Evolutionary conservation across 176 grass and related monocot genomes (phyloP), one percentile per base, ranked within the genome.

Genomic region (Bothriochloa decipiens): DNA sequence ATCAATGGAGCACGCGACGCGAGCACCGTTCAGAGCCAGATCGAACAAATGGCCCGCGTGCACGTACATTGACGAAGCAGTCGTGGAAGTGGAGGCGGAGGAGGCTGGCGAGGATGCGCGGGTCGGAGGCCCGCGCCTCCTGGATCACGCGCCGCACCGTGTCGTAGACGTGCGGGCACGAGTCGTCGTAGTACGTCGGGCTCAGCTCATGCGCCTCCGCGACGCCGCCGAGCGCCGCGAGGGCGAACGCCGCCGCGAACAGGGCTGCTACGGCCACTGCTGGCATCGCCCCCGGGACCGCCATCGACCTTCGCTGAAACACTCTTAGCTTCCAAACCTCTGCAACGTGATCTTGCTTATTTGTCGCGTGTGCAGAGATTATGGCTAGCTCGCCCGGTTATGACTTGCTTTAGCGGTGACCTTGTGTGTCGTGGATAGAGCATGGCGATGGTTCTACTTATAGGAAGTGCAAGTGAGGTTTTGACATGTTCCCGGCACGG

Each of bases 21-120:
- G n/a, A n/a, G 4, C 73, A 61, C 11, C 50, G 50, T 55, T 55
- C 52, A 55, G 53, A 55, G 49, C 5, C 26, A 37, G 26, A 41
- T 41, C 40, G n/a, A n/a, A n/a, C n/a, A n/a, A n/a, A n/a, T n/a
- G n/a, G n/a, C n/a, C n/a, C n/a, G n/a, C 16, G 25, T 28, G 29
- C 20, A 39, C 79, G 32, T 35, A 86, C 89, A 42, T 85, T 84
- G 26, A 89, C 86, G 40, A 89, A 85, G 83, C 93, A 94, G 70
- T 95, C 88, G 41, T 87, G 88, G 88, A 84, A 86, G 78, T 92
- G 92, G 62, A 95, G 92, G 65, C 92, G 92, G 77, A 88, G 92
- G 41, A 97, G 88, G 87, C 76, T 80, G 68, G 87, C 87, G 46
- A 41, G 78, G 77, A 85, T 76, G 78, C 83, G 78, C 72, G 72